Evolutionary conservation across 768 basidiomycete species (phyloP).

Genomic region (Termitomyces sp.): DNA sequence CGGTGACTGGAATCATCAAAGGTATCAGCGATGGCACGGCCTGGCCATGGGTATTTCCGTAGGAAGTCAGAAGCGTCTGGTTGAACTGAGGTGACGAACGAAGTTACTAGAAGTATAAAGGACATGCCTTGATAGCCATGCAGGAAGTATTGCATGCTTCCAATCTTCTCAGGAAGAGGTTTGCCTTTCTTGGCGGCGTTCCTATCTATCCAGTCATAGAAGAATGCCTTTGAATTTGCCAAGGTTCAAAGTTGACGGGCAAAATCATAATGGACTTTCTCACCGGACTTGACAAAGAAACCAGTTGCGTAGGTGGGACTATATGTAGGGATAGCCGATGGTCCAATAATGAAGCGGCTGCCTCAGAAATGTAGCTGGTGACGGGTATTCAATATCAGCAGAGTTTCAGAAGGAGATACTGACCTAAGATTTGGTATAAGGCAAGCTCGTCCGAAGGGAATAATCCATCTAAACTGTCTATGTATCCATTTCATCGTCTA

Average conservation of each 20-base stretch:
- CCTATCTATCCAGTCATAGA: conserved; percentile 89
- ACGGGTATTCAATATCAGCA: background rate
- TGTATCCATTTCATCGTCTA: conserved; percentile 90
- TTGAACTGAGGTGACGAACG: background rate
- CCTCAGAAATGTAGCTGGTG: conserved; percentile 80
- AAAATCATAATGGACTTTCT: conserved; percentile 21
- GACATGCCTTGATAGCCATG: conserved; percentile 71
- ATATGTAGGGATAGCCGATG: conserved; percentile 70
- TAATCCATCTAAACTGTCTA: conserved; percentile 84
- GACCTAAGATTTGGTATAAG: conserved; percentile 88
- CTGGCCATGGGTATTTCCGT: conserved; percentile 84
- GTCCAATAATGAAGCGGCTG: conserved; percentile 84
- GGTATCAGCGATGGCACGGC: conserved; percentile 78
- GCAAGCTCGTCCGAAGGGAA: conserved; percentile 87
- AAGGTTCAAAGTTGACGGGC: background rate
- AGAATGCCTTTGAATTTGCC: conserved; percentile 61
- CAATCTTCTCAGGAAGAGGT: conserved; percentile 81
- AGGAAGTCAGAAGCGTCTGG: conserved; percentile 87
- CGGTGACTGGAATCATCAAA: conserved; percentile 84
- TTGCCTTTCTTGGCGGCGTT: conserved; percentile 82
- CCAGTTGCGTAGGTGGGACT: conserved; percentile 83
- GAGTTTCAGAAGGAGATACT: conserved; percentile 5
- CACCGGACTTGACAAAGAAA: conserved; percentile 75
- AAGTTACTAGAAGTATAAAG: background rate
- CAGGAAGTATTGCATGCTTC: conserved; percentile 87